Evolutionary conservation across 2,329 filamentous ascomycete species (phyloP), one percentile per base, ranked within the genome.

Genomic region (Ophiostoma novo-ulmi): DNA sequence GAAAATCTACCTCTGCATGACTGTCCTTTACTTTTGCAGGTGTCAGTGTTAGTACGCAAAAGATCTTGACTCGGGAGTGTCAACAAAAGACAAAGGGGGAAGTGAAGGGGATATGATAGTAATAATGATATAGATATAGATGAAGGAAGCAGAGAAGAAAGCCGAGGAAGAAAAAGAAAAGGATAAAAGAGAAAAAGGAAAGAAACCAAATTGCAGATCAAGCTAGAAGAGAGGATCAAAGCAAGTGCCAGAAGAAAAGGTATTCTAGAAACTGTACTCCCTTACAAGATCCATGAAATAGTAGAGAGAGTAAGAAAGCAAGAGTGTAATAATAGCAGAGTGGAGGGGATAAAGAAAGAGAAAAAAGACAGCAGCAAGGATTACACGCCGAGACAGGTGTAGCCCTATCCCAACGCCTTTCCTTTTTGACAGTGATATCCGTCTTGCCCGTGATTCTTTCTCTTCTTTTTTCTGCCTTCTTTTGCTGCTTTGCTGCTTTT

Each of bases 381-480:
- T 72, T 70, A 73, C 70, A 69, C 73, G 72, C 69, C 70, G 71
- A 69, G 63, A 69, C n/a, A 69, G 65, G 52, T 52, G 66, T 67
- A 70, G 65, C 68, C 65, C 63, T 68, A 65, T 72, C 65, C 67
- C 65, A 69, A 66, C 66, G 58, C 64, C 70, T 68, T 68, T 68
- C 31, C 66, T 41, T 44, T 71, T 61, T 65, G 63, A 38, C 41
- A 48, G 58, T 44, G 31, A 14, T 66, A 17, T 55, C 58, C 58
- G 58, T 63, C 58, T 35, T 35, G 58, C 22, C 26, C 58, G 58
- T 63, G 20, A 26, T 58, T 48, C 20, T 17, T n/a, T 5, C 44
- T 48, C 44, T 48, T 48, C 11, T 48, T 7, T 48, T 58, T 39
- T 39, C 38, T 39, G 38, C 11, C 38, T 39, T 48, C 35, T 64